Base-by-base conservation (phyloP, 148 eudicot species). In the Camellia granthamiana region DNA sequence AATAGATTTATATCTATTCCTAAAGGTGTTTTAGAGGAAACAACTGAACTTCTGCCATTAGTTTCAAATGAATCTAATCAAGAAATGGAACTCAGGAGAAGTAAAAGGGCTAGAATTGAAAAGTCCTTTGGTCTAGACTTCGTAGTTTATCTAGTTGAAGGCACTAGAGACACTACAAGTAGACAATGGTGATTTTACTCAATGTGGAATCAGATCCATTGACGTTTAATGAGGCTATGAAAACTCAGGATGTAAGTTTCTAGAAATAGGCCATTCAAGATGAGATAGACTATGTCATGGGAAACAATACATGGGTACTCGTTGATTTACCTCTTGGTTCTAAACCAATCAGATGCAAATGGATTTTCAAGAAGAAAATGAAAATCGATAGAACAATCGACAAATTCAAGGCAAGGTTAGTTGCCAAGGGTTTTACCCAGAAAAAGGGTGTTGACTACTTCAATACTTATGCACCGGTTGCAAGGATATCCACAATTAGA, bases 221-320 rank as follows among this genome's bases (percentile, higher is more conserved):
- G 3, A 77, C 59, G 0, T 82, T 62, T 73, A 18, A 72, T 14
- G 81, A 77, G 47, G 74, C 67, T 3, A 73, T 66, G 49, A 52
- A 19, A 47, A 68, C 69, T 56, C 76, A 46, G 4, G 76, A 81
- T 68, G 30, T 51, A 8, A 3, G 46, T 13, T 82, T 82, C 52
- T 72, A 58, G 75, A 74, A 81, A 15, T 67, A 81, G 19, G 74
- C 55, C 0, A 44, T 81, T 2, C 60, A 74, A 56, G 65, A 74
- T 18, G 69, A 80, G 58, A 72, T 59, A 23, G 60, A 72, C 52
- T 49, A 12, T 2, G n/a, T 72, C 3, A 42, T 69, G 5, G 51
- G 19, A 4, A 69, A 69, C n/a, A 52, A 49, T 5, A 52, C 55
- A 4, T 49, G 42, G 42, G 8, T 21, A 30, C 38, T 30, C 38